A percentile compares a stretch with the other conserved stretches of the same genome.
phyloP scores from a whole-genome alignment of 345 rosid species.

The Moricandia moricandioides region DNA sequence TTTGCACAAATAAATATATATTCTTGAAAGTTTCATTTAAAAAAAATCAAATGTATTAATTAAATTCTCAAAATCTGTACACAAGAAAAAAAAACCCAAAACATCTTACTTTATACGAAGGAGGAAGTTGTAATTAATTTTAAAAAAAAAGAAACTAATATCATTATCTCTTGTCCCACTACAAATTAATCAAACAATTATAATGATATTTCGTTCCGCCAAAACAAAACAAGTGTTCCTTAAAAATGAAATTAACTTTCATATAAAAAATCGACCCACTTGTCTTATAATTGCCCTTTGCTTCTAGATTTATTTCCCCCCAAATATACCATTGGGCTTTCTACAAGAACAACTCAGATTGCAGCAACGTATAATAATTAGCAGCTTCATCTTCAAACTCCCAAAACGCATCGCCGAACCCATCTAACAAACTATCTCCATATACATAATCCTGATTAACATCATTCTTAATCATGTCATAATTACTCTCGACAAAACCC shows the following conservation, averaged over 20 bases:
- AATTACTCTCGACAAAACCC: constrained; percentile 32
- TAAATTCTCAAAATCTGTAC: no score
- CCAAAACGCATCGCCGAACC: constrained; percentile 60
- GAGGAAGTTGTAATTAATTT: neutral
- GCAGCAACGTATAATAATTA: constrained; percentile 56
- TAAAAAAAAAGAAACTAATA: neutral
- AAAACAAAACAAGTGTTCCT: constrained; percentile 18
- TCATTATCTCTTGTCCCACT: neutral
- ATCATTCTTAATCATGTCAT: constrained; percentile 10
- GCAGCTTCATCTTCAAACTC: constrained; percentile 77
- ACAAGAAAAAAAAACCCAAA: no score
- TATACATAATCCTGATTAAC: constrained; percentile 14
- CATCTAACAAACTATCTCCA: constrained; percentile 36
- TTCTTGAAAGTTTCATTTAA: no score
- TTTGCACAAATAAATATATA: no score
- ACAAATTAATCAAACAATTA: constrained; percentile 20
- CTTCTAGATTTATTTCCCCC: neutral
- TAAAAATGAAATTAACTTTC: constrained; percentile 30
- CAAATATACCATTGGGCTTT: neutral
- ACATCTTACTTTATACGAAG: no score
- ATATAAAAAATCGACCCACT: constrained; percentile 21
- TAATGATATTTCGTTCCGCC: neutral
- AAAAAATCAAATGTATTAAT: no score
- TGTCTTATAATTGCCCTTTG: neutral
- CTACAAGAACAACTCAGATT: constrained; percentile 62